Conservation (phyloP, 108 stramenopile species). For the Nitzschia putrida region DNA sequence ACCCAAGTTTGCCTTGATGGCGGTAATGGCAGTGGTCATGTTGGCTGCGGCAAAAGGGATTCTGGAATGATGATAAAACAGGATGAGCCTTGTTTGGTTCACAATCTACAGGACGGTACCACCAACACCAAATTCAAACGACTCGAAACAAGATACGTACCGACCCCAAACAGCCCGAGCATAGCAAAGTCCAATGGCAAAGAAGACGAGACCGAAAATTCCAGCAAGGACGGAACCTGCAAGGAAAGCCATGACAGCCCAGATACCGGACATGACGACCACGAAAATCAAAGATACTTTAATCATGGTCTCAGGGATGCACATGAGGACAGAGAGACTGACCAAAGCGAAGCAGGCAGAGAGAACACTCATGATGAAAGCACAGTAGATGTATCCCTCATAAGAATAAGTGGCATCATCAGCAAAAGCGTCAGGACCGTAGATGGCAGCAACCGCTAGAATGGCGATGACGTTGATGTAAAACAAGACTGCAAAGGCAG, state of each 20-base stretch:
- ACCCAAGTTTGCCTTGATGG: conserved; percentile 72
- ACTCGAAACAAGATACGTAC: not conserved
- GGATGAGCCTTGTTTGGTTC: not conserved
- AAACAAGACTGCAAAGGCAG: conserved; percentile 74
- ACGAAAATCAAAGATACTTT: conserved; percentile 71
- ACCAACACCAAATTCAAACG: conserved; percentile 20
- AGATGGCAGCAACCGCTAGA: conserved; percentile 46
- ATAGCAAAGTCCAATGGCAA: conserved; percentile 60
- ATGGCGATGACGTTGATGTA: conserved; percentile 70
- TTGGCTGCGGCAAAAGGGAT: conserved; percentile 52
- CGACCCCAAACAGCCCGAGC: conserved; percentile 45
- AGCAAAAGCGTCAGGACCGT: conserved; percentile 54
- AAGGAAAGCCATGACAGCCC: conserved; percentile 55
- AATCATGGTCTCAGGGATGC: conserved; percentile 68
- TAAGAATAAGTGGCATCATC: conserved; percentile 29
- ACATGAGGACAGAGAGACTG: conserved; percentile 63
- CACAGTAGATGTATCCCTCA: conserved; percentile 55
- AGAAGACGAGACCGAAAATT: conserved; percentile 66
- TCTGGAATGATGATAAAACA: conserved; percentile 13
- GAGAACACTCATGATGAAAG: conserved; percentile 43
- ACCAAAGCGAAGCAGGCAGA: conserved; percentile 52
- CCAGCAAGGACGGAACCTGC: conserved; percentile 51
- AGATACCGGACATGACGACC: conserved; percentile 48
- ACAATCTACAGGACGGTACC: no score
- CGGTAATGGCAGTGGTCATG: conserved; percentile 72